A percentile compares a stretch with the other conserved stretches of the same genome.
phyloP scores from a whole-genome alignment of 1,139 yeast species.

The Hemisphaericaspora xylofermentans region DNA sequence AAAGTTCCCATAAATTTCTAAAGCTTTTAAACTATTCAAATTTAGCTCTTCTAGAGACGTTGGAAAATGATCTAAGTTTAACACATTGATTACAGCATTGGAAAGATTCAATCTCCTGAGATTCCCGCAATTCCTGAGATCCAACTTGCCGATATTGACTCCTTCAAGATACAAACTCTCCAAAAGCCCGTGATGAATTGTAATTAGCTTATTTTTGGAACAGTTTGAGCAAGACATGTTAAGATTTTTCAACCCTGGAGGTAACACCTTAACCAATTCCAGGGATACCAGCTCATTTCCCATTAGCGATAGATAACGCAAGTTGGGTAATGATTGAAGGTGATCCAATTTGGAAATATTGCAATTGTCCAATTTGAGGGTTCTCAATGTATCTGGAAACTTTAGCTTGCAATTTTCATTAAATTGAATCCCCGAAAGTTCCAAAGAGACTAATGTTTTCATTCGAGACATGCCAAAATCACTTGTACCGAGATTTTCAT shows the following conservation, averaged over 20 bases:
- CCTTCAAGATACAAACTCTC: neutral
- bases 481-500: neutral
- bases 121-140: neutral
- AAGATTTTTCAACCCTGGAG: neutral
- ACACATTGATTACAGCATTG: neutral
- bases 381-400: neutral
- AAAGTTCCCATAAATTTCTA: neutral
- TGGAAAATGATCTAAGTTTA: neutral
- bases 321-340: neutral
- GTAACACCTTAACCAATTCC: neutral
- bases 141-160: neutral
- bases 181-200: neutral
- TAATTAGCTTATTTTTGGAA: neutral
- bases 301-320: neutral
- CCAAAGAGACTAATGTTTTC: neutral
- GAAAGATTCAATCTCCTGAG: neutral
- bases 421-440: neutral
- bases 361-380: neutral
- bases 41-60: neutral
- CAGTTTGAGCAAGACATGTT: neutral
- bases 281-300: neutral
- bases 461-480: neutral
- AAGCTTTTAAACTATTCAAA: neutral
- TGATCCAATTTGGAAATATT: neutral
- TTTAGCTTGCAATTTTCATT: neutral